Base-by-base conservation (phyloP, 257 asterid species). In the Fraxinus pennsylvanica region DNA sequence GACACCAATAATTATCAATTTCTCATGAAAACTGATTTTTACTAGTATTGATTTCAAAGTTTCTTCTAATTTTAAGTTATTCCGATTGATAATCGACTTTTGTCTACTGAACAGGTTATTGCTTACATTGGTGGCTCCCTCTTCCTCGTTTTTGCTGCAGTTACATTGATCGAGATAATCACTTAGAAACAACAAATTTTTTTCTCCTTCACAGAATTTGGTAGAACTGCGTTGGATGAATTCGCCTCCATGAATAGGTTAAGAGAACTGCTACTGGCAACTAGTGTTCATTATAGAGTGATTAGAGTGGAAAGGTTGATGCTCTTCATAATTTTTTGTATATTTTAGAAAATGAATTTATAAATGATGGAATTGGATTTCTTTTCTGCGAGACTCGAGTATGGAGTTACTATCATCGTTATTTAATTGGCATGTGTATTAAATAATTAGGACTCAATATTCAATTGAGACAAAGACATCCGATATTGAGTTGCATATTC, bases 71-170 rank as follows among this genome's bases (percentile, higher is more conserved):
- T 59, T 59, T 59, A 59, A 0, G 30, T 36, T 59, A n/a, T 59
- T 59, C 30, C 9, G 29, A 68, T 30, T n/a, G 39, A 47, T 36
- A 17, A 30, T 9, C 10, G 27, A 21, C 10, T 25, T 45, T 65
- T 35, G 69, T 77, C 15, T 77, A 2, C 71, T 80, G 29, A 61
- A 68, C 90, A 93, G 97, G 84, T 82, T 25, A 90, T 94, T 76
- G 95, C 94, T 35, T 92, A 92, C 81, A 87, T 87, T 70, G 97
- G 97, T 0, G 97, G 98, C 50, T 84, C 87, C 22, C 96, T 94
- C 78, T 94, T 94, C 88, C 94, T 94, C 30, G 87, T 92, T 70
- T 94, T 92, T 76, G 98, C 97, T 59, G 92, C 87, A 1, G 87
- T 89, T 30, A 92, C 97, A 21, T 74, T 94, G 77, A 39, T 89